Base-by-base conservation (phyloP, 116 monocot species). In the Papilionanthe hybrid region DNA sequence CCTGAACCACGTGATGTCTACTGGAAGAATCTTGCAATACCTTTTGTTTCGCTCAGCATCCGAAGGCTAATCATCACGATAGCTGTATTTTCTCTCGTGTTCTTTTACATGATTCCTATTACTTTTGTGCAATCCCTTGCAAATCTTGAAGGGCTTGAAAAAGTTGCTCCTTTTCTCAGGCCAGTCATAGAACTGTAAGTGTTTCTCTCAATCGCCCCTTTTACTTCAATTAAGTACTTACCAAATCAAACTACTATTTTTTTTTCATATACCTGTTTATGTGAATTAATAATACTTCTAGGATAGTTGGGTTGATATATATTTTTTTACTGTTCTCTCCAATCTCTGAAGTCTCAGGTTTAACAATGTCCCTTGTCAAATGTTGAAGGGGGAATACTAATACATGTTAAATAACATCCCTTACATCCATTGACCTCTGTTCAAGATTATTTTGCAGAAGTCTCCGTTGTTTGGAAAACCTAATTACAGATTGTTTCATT, bases 91-190 rank as follows among this genome's bases (percentile, higher is more conserved):
- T 83, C 89, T 3, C 81, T 96, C 29, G 78, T 96, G 4, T 93
- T 96, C 83, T 96, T 89, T 78, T 96, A 96, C 82, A 93, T 96
- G 88, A 94, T 96, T 47, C 96, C 96, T 13, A 94, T 96, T 88
- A 84, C 94, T 50, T 88, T 90, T 79, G 94, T 96, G 56, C 96
- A 96, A 87, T 92, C 96, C 50, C 89, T 96, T 55, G 96, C 96
- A 55, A 96, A 96, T 89, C 89, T 96, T 60, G 96, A 96, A 60
- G 87, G 89, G 49, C 88, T 96, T 76, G 94, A 92, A 86, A 96
- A 92, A 78, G 89, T 89, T 75, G 90, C 91, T 45, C 90, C 94
- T 45, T 96, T 93, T 76, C 90, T 96, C 68, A 89, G 82, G 75
- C 90, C 91, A 15, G 90, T 96, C 8, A 78, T 96, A 66, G 89